phyloP scores from a whole-genome alignment of 1,139 yeast species.

The Magnusiomyces tetraspermus region DNA sequence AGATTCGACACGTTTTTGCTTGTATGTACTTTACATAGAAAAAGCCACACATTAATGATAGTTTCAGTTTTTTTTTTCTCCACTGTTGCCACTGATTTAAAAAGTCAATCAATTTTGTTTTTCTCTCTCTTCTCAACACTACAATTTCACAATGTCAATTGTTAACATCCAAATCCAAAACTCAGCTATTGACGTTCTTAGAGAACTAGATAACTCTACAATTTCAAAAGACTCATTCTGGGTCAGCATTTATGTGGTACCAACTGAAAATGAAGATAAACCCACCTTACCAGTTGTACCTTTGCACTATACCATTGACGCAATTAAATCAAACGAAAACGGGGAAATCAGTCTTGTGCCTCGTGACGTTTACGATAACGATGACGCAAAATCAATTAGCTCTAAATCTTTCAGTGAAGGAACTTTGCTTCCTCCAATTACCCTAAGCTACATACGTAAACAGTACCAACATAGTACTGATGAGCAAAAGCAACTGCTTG shows the following conservation, averaged over 20 bases:
- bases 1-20: too few species aligned
- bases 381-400: neutral
- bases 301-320: neutral
- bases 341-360: neutral
- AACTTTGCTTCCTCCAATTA: neutral
- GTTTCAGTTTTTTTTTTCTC: too few species aligned
- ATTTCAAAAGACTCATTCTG: neutral
- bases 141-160: neutral
- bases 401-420: neutral
- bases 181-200: neutral
- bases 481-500: neutral
- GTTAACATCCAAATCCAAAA: constrained; percentile 1
- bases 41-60: too few species aligned
- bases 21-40: too few species aligned
- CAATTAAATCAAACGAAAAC: neutral
- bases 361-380: neutral
- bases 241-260: constrained; percentile 1
- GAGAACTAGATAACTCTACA: neutral
- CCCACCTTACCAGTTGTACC: neutral
- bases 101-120: neutral
- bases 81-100: neutral
- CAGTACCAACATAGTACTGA: neutral
- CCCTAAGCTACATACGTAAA: neutral
- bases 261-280: neutral
- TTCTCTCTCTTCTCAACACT: neutral